Evolutionary conservation across 169 alveolate species (phyloP).

Genomic region (Cyclospora cayetanensis): DNA sequence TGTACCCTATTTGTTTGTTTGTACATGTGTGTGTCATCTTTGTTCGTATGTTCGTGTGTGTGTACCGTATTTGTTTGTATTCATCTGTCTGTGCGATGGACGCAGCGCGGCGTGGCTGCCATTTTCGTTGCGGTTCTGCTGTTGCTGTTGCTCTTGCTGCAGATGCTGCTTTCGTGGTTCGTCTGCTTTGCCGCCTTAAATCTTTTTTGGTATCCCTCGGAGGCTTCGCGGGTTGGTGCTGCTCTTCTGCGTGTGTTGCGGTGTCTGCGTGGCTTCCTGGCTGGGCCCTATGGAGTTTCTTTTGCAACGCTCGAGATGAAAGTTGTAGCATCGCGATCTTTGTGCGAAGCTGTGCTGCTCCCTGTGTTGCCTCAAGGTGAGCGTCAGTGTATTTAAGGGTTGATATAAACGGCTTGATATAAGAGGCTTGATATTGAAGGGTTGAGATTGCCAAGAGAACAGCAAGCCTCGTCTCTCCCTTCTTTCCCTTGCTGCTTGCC

Average conservation of each 20-base stretch:
- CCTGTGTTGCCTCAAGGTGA: constrained; percentile 42
- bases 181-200: background rate
- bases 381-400: too few species aligned
- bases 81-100: too few species aligned
- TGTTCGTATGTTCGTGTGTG: too few species aligned
- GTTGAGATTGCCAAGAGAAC: too few species aligned
- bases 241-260: constrained; percentile 61
- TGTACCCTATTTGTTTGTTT: too few species aligned
- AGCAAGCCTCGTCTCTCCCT: too few species aligned
- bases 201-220: constrained; percentile 1
- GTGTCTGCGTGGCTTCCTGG: background rate
- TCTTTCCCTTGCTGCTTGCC: too few species aligned
- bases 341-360: background rate
- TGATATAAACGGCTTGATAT: too few species aligned
- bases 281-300: background rate
- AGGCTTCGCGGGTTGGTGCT: constrained; percentile 32
- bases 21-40: too few species aligned
- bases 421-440: too few species aligned
- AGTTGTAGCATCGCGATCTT: background rate
- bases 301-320: background rate
- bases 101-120: background rate
- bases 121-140: constrained; percentile 14
- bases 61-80: too few species aligned
- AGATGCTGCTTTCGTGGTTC: constrained; percentile 27
- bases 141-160: background rate